A percentile compares a stretch with the other conserved stretches of the same genome.
Evolutionary conservation across 192 early-diverging fungal species (phyloP).

Genomic region (Lunasporangiospora selenospora): DNA sequence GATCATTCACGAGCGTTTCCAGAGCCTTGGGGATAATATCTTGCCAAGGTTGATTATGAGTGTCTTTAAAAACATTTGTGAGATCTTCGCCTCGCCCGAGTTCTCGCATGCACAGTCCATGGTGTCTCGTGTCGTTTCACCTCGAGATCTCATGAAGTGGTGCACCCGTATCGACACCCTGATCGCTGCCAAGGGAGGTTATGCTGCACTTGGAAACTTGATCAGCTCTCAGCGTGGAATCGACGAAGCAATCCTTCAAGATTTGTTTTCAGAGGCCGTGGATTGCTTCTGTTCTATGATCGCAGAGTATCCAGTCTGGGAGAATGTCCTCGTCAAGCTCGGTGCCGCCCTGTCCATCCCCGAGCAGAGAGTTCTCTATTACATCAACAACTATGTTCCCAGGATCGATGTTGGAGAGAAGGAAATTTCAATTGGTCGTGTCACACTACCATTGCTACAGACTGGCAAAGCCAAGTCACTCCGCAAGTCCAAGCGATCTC

Average conservation of each 20-base stretch:
- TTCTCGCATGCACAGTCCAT: conserved; percentile 48
- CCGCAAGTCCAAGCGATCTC: conserved; percentile 47
- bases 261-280: conserved; percentile 82
- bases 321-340: conserved; percentile 63
- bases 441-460: conserved; percentile 51
- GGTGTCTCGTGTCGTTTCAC: conserved; percentile 67
- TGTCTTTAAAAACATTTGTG: conserved; percentile 54
- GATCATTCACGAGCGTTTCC: conserved; percentile 66
- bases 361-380: conserved; percentile 70
- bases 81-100: conserved; percentile 29
- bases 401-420: conserved; percentile 49
- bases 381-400: conserved; percentile 74
- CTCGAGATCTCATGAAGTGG: conserved; percentile 94
- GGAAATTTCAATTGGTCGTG: conserved; percentile 62
- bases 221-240: conserved; percentile 47
- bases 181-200: conserved; percentile 39
- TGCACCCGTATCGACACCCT: conserved; percentile 73
- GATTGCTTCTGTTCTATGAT: conserved; percentile 91
- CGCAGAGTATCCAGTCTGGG: conserved; percentile 68
- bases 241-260: conserved; percentile 58
- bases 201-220: conserved; percentile 29
- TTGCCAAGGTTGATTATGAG: conserved; percentile 61
- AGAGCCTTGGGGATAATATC: conserved; percentile 49
- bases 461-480: conserved; percentile 35
- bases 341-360: conserved; percentile 76